These are phyloP conservation scores for Cetradonia linearis DNA, from an alignment of 495 filamentous ascomycete species.

Conservation along the genomic window DNA sequence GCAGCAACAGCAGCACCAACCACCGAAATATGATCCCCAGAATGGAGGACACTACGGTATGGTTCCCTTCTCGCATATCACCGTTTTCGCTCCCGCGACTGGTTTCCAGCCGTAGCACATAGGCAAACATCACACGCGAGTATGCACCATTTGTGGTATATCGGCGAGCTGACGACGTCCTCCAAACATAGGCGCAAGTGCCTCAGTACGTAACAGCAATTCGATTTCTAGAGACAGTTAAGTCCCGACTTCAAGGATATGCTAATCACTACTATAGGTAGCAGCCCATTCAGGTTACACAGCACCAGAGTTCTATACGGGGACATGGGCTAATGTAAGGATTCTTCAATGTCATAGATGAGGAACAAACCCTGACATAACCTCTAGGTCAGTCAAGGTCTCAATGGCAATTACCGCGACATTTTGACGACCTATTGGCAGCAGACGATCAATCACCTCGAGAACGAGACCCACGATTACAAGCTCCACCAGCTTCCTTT, in stretches of 20 bases:
- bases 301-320: conserved; percentile 77
- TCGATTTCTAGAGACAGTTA: neutral
- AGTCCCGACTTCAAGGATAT: conserved; percentile 53
- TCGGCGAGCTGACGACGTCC: conserved; percentile 20
- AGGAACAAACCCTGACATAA: conserved; percentile 11
- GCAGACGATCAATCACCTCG: conserved; percentile 87
- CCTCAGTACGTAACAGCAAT: conserved; percentile 49
- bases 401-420: conserved; percentile 86
- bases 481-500: conserved; percentile 93
- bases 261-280: conserved; percentile 27
- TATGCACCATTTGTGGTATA: neutral
- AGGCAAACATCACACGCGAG: neutral
- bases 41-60: conserved; percentile 86
- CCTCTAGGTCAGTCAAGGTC: conserved; percentile 80
- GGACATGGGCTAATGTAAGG: conserved; percentile 86
- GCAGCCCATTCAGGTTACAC: conserved; percentile 35
- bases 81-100: neutral
- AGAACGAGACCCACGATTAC: conserved; percentile 92
- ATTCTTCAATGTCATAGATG: neutral
- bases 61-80: conserved; percentile 25
- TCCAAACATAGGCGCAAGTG: conserved; percentile 59
- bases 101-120: neutral
- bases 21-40: conserved; percentile 65
- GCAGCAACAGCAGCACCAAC: conserved; percentile 47
- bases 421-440: conserved; percentile 99